Conservation (phyloP, 805 yeast genomes). For the Candida suzukii region DNA sequence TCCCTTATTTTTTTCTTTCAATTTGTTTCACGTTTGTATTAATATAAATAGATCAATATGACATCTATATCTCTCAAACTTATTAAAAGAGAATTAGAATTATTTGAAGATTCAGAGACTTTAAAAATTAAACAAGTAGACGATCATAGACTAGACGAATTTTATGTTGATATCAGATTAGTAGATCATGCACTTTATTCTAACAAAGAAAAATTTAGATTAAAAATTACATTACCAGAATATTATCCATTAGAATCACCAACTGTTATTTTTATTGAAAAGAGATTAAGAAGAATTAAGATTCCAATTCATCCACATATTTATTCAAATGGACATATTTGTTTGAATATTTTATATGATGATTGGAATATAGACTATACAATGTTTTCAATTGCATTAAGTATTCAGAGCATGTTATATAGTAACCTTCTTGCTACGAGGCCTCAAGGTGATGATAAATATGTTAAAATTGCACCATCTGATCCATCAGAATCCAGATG, state of each 20-base stretch:
- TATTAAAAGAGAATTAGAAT: no score
- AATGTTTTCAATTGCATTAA: constrained; percentile 39
- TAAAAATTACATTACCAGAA: constrained; percentile 36
- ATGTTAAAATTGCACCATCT: constrained; percentile 45
- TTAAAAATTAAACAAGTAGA: no score
- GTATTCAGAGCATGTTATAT: constrained; percentile 59
- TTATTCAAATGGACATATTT: constrained; percentile 74
- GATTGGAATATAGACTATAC: constrained; percentile 65
- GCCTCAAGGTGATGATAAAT: constrained; percentile 51
- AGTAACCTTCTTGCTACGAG: constrained; percentile 39
- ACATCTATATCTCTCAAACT: no score
- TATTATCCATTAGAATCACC: constrained; percentile 59
- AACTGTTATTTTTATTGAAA: constrained; percentile 41
- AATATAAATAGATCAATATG: no score
- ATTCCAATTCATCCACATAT: constrained; percentile 73
- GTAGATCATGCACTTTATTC: constrained; percentile 30
- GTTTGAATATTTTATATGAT: constrained; percentile 56
- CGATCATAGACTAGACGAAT: constrained; percentile 8
- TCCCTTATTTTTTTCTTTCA: no score
- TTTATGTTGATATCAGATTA: constrained; percentile 33
- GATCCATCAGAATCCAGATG: constrained; percentile 48
- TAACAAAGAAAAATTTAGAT: constrained; percentile 27
- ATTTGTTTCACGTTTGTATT: no score
- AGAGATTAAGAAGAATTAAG: constrained; percentile 3
- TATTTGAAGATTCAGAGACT: no score